Evolutionary conservation across 1,139 yeast species (phyloP).

Genomic region (Yamadazyma kanchanaburiensis): DNA sequence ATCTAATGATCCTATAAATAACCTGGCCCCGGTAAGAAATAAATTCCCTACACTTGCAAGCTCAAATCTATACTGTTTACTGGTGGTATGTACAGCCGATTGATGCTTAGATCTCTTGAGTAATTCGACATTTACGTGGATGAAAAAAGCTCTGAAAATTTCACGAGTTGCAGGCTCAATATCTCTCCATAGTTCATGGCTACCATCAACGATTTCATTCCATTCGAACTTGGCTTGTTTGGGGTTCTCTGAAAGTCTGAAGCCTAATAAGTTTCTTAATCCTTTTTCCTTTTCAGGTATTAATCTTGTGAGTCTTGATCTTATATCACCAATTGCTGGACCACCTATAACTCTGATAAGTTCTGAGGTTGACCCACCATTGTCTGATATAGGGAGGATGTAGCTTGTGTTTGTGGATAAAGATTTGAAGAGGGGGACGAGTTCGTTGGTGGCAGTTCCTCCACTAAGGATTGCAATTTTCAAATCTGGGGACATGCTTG

Average conservation of each 20-base stretch:
- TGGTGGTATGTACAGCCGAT: constrained; percentile 28
- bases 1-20: constrained; percentile 81
- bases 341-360: constrained; percentile 88
- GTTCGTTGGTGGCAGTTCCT: constrained; percentile 72
- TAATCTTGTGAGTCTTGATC: constrained; percentile 76
- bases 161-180: constrained; percentile 66
- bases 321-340: constrained; percentile 90
- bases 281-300: constrained; percentile 49
- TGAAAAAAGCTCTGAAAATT: constrained; percentile 70
- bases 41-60: constrained; percentile 84
- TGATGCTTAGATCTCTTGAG: constrained; percentile 61
- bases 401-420: constrained; percentile 50
- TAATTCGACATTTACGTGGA: constrained; percentile 76
- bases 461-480: constrained; percentile 58
- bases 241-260: constrained; percentile 56
- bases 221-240: constrained; percentile 65
- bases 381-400: constrained; percentile 82
- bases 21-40: constrained; percentile 75
- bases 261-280: constrained; percentile 50
- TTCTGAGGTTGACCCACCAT: constrained; percentile 95
- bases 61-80: constrained; percentile 63
- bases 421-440: constrained; percentile 47
- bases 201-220: constrained; percentile 76
- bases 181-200: constrained; percentile 64
- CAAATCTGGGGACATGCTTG: constrained; percentile 1